Evolutionary conservation across 495 filamentous ascomycete species (phyloP).

Genomic region (Penicillium pulvis): DNA sequence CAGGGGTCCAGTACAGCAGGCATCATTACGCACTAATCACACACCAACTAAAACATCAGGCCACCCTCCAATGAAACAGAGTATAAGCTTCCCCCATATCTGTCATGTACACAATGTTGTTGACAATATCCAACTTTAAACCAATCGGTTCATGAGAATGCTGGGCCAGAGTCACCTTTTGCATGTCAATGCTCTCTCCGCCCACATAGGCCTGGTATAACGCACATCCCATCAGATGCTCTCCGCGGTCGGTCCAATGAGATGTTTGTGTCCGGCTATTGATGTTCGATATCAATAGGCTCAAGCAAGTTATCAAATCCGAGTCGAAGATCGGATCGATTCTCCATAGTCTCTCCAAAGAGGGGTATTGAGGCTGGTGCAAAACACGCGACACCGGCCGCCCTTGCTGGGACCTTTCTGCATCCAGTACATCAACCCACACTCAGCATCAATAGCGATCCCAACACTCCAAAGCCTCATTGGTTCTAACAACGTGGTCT

Average conservation of each 20-base stretch:
- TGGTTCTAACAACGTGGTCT: too few species aligned
- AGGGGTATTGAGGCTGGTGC: conserved; percentile 42
- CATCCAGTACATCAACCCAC: conserved; percentile 52
- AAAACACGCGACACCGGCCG: conserved; percentile 48
- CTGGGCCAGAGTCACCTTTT: conserved; percentile 38
- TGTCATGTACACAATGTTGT: conserved; percentile 43
- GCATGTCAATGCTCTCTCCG: conserved; percentile 17
- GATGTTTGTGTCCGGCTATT: conserved; percentile 39
- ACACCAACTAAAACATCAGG: conserved; percentile 35
- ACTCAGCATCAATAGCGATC: too few species aligned
- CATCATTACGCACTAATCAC: conserved; percentile 31
- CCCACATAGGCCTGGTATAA: conserved; percentile 29
- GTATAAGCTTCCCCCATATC: conserved; percentile 49
- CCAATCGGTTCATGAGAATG: conserved; percentile 48
- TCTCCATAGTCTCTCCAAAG: conserved; percentile 26
- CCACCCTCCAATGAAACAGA: conserved; percentile 45
- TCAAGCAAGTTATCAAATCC: conserved; percentile 50
- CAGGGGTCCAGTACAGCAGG: conserved; percentile 32
- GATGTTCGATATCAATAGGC: conserved; percentile 56
- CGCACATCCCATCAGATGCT: conserved; percentile 35
- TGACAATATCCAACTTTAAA: conserved; percentile 41
- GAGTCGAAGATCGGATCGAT: conserved; percentile 43
- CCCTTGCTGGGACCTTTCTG: conserved; percentile 57
- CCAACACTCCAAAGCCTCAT: too few species aligned
- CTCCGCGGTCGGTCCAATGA: conserved; percentile 60